Evolutionary conservation across 2,329 filamentous ascomycete species (phyloP).

Genomic region (Mariannaea sp.): DNA sequence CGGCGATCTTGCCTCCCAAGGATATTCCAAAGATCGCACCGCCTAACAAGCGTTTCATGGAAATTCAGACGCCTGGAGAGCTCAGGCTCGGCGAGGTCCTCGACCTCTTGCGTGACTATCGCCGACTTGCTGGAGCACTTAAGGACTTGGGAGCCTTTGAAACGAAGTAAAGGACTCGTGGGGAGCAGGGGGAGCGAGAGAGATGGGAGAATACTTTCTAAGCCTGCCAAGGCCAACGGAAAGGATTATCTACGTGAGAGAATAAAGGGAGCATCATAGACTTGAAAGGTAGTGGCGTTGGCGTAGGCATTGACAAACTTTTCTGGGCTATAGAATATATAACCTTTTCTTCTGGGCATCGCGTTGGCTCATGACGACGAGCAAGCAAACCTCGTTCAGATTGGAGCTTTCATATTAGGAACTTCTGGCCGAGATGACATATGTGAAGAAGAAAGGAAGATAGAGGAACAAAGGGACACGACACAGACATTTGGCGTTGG

Average conservation of each 20-base stretch:
- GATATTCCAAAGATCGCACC: slow-evolving; percentile 62
- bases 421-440: neutral
- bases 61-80: slow-evolving; percentile 71
- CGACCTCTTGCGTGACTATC: slow-evolving; percentile 74
- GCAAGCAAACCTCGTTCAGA: neutral
- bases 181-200: too few relatives aligned
- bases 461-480: neutral
- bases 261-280: neutral
- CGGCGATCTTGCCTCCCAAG: slow-evolving; percentile 59
- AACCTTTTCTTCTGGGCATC: neutral
- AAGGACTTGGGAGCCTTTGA: slow-evolving; percentile 66
- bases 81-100: slow-evolving; percentile 75
- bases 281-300: neutral
- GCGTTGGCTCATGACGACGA: neutral
- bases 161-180: slow-evolving; percentile 47
- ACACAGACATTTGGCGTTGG: slow-evolving; percentile 10
- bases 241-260: neutral
- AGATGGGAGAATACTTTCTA: neutral
- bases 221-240: neutral
- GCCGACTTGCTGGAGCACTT: slow-evolving; percentile 68
- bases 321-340: neutral
- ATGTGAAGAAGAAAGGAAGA: neutral
- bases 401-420: too few relatives aligned
- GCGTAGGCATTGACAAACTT: neutral
- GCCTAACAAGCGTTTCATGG: slow-evolving; percentile 74